These are phyloP conservation scores for Arabis alpina DNA, from an alignment of 345 rosid species.

Conservation along the genomic window DNA sequence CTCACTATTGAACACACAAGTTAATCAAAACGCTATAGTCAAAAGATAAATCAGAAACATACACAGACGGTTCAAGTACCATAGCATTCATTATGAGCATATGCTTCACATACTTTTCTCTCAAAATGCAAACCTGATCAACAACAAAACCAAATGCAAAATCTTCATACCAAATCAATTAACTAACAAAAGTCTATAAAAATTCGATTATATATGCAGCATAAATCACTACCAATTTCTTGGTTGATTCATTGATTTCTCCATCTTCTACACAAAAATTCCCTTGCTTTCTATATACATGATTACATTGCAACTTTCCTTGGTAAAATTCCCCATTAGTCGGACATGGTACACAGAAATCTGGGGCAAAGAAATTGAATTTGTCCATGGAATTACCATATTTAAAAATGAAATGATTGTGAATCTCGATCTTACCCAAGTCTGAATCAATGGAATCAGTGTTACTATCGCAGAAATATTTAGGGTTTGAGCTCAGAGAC, in stretches of 20 bases:
- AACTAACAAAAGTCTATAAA: no score
- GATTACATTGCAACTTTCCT: slow-evolving; percentile 68
- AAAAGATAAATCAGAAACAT: slow-evolving; percentile 26
- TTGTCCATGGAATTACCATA: background rate
- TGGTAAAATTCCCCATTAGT: slow-evolving; percentile 64
- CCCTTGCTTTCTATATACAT: slow-evolving; percentile 63
- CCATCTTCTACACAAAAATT: no score
- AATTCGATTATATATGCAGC: no score
- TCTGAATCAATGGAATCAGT: slow-evolving; percentile 46
- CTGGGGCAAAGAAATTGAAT: slow-evolving; percentile 44
- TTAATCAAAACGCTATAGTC: slow-evolving; percentile 4
- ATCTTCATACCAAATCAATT: no score
- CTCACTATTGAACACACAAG: slow-evolving; percentile 5
- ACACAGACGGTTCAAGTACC: slow-evolving; percentile 78
- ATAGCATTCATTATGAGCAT: no score
- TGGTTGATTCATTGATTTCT: no score
- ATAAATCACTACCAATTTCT: no score
- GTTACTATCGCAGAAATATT: slow-evolving; percentile 65
- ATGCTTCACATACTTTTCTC: no score
- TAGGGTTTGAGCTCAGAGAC: slow-evolving; percentile 48
- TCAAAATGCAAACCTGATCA: no score
- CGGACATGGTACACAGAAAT: slow-evolving; percentile 81
- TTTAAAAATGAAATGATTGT: background rate
- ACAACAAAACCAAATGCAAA: no score
- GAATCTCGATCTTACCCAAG: slow-evolving; percentile 47